Percentiles rank a stretch among this genome's conserved stretches.
Evolutionary conservation across 1,284 basidiomycete genomes (phyloP).

Genomic region (Coniferiporia sulphurascens): DNA sequence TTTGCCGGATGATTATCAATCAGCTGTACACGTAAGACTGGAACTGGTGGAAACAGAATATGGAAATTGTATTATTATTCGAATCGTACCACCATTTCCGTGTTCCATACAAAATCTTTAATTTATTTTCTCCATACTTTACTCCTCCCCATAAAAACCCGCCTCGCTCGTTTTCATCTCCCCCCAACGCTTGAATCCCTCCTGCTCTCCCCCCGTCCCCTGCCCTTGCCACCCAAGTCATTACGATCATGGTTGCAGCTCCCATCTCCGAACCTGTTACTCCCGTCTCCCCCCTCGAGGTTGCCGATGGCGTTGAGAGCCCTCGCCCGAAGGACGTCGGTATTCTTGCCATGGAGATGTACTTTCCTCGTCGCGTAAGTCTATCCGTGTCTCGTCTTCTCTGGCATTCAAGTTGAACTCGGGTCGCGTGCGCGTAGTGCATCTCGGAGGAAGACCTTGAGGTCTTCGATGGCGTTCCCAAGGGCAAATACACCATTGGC

Average conservation of each 20-base stretch:
- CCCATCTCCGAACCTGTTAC: conserved; percentile 19
- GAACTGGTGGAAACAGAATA: not conserved
- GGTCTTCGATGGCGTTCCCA: conserved; percentile 90
- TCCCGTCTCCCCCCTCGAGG: conserved; percentile 17
- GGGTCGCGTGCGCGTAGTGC: conserved; percentile 47
- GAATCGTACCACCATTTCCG: conserved; percentile 6
- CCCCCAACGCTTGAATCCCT: conserved; percentile 1
- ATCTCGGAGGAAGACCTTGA: conserved; percentile 95
- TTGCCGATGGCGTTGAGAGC: conserved; percentile 20
- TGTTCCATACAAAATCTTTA: not conserved
- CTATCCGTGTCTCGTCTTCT: conserved; percentile 15
- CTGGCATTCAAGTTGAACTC: conserved; percentile 24
- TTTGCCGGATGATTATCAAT: too few species aligned
- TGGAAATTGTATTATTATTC: not conserved
- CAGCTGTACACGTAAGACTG: not conserved
- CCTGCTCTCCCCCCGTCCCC: not conserved
- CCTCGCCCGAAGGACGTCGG: conserved; percentile 86
- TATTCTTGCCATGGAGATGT: conserved; percentile 88
- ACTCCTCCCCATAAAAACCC: not conserved
- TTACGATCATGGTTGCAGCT: conserved; percentile 14
- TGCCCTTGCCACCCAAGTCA: not conserved
- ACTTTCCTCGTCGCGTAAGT: conserved; percentile 87
- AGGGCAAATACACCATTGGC: conserved; percentile 99
- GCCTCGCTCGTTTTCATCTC: not conserved
- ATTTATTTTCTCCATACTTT: not conserved